These are phyloP conservation scores for Gossypium mustelinum DNA, from an alignment of 345 rosid genomes.

Conservation along the genomic window DNA sequence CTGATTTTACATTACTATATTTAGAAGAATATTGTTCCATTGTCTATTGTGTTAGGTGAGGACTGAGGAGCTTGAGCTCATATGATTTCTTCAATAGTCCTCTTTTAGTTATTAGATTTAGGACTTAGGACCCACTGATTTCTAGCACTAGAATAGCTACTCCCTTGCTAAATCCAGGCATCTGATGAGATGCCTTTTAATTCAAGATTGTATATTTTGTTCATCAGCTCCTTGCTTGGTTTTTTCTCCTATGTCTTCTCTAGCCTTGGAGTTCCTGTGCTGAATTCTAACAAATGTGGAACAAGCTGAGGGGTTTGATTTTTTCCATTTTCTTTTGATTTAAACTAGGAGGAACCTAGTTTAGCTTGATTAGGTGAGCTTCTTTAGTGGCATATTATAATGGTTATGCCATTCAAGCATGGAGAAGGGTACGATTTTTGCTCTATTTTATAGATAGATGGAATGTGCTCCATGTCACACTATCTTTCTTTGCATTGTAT, in stretches of 20 bases:
- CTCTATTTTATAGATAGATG: conserved; percentile 4
- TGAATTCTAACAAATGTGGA: conserved; percentile 6
- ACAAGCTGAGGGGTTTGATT: neutral
- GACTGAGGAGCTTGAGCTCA: neutral
- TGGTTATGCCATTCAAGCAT: neutral
- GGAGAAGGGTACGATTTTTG: neutral
- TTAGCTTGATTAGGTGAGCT: neutral
- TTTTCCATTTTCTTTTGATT: neutral
- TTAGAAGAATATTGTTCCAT: neutral
- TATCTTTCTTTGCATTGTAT: conserved; percentile 20
- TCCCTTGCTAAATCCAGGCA: neutral
- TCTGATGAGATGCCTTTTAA: neutral
- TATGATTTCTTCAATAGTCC: neutral
- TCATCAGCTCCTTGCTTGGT: conserved; percentile 2
- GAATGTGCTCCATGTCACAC: conserved; percentile 7
- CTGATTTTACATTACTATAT: neutral
- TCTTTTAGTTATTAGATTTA: neutral
- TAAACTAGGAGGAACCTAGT: neutral
- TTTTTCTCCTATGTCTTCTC: neutral
- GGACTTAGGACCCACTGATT: neutral
- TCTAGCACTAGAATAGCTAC: neutral
- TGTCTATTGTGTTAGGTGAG: neutral
- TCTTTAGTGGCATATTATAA: neutral
- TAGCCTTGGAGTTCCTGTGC: neutral
- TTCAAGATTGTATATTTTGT: neutral